Percentiles rank a stretch among this genome's conserved stretches.
phyloP scores from a whole-genome alignment of 78 protist species.

The Pirum gemmata region DNA sequence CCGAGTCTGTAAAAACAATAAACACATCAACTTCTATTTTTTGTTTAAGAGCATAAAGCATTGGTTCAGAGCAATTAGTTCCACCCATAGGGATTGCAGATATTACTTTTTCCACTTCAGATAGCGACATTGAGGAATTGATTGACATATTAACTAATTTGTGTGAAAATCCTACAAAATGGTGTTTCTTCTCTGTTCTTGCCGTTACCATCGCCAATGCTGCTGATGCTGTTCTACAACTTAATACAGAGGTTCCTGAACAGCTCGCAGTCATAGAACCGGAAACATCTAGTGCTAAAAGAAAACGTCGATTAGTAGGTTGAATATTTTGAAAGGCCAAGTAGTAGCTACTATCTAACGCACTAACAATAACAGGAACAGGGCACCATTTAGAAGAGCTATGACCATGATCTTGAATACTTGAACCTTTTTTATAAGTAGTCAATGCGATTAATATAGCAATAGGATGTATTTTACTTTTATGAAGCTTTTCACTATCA shows the following conservation, averaged over 20 bases:
- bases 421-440: not conserved
- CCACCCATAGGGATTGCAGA: not conserved
- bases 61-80: constrained; percentile 49
- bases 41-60: constrained; percentile 14
- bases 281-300: constrained; percentile 44
- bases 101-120: not conserved
- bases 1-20: constrained; percentile 46
- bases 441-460: constrained; percentile 13
- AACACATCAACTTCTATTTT: not conserved
- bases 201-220: constrained; percentile 21
- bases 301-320: constrained; percentile 27
- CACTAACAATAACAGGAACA: not conserved
- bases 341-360: not conserved
- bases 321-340: not conserved
- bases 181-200: constrained; percentile 1
- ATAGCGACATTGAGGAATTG: not conserved
- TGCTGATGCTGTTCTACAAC: constrained; percentile 23
- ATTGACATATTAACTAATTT: not conserved
- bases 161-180: constrained; percentile 9
- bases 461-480: constrained; percentile 39
- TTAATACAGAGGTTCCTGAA: not conserved
- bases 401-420: not conserved
- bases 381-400: not conserved
- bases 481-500: not conserved
- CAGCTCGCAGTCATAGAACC: constrained; percentile 11